These are phyloP conservation scores for Spergularia azorica DNA, from an alignment of 179 eudicot genomes.

Conservation along the genomic window DNA sequence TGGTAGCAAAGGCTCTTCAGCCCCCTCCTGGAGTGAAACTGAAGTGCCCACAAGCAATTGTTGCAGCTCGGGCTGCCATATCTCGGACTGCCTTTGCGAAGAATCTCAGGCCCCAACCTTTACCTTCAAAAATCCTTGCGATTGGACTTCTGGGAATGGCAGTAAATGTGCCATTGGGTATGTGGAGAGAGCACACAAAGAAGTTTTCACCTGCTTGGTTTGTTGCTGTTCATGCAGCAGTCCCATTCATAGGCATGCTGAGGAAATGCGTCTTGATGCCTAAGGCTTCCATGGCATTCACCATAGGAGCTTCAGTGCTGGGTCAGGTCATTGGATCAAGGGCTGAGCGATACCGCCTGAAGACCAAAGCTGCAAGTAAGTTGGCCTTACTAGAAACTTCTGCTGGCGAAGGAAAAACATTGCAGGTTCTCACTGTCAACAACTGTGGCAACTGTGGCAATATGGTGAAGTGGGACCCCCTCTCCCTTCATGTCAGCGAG, in stretches of 20 bases:
- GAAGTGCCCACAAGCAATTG: slow-evolving; percentile 74
- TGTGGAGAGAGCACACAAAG: slow-evolving; percentile 92
- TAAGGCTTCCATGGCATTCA: slow-evolving; percentile 90
- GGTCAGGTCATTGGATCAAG: slow-evolving; percentile 97
- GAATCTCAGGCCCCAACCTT: slow-evolving; percentile 83
- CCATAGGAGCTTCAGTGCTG: slow-evolving; percentile 81
- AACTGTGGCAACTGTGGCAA: slow-evolving; percentile 36
- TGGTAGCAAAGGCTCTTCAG: slow-evolving; percentile 82
- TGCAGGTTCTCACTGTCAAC: slow-evolving; percentile 31
- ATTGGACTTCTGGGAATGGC: slow-evolving; percentile 93
- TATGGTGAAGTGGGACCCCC: slow-evolving; percentile 45
- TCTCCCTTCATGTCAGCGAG: slow-evolving; percentile 35
- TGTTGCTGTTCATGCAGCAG: slow-evolving; percentile 92
- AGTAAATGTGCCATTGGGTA: slow-evolving; percentile 78
- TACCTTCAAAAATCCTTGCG: slow-evolving; percentile 71
- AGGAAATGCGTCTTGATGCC: slow-evolving; percentile 91
- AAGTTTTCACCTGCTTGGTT: slow-evolving; percentile 95
- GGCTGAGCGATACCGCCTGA: slow-evolving; percentile 81
- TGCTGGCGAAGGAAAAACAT: slow-evolving; percentile 22
- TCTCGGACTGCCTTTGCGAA: slow-evolving; percentile 86
- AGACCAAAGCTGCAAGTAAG: slow-evolving; percentile 41
- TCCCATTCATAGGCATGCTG: slow-evolving; percentile 92
- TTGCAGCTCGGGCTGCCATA: slow-evolving; percentile 87
- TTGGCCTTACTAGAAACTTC: slow-evolving; percentile 25
- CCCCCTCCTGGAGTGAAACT: slow-evolving; percentile 76